These are phyloP conservation scores for Colletotrichum plurivorum DNA, from an alignment of 2,329 filamentous ascomycete genomes.

Conservation along the genomic window DNA sequence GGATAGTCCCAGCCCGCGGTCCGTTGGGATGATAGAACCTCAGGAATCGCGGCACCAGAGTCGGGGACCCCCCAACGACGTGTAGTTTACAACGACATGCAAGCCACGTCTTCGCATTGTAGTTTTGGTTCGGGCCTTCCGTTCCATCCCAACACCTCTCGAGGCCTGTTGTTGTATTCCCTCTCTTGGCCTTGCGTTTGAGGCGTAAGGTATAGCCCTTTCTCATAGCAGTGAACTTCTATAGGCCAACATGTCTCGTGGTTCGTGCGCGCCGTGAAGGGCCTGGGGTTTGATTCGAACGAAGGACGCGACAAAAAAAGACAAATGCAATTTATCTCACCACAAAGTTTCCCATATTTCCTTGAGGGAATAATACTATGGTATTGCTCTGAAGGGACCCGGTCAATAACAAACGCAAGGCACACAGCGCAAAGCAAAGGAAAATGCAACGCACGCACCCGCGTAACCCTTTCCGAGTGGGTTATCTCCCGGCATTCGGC, in stretches of 20 bases:
- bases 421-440: too few species aligned
- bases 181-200: neutral
- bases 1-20: constrained; percentile 20
- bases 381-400: constrained; percentile 8
- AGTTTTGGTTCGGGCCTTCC: constrained; percentile 31
- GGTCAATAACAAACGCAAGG: too few species aligned
- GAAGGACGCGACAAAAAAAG: too few species aligned
- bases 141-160: constrained; percentile 22
- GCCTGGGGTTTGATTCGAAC: too few species aligned
- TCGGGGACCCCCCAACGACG: constrained; percentile 2
- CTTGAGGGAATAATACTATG: neutral
- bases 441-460: neutral
- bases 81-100: constrained; percentile 16
- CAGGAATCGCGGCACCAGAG: neutral
- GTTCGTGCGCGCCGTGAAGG: too few species aligned
- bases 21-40: neutral
- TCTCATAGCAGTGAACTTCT: too few species aligned
- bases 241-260: too few species aligned
- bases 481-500: neutral
- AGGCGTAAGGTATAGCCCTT: neutral
- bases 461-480: neutral
- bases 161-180: neutral
- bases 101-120: neutral
- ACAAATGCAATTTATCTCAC: constrained; percentile 1
- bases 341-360: constrained; percentile 16